phyloP scores from a whole-genome alignment of 2,329 filamentous ascomycete species.

The Amylocarpus encephaloides region DNA sequence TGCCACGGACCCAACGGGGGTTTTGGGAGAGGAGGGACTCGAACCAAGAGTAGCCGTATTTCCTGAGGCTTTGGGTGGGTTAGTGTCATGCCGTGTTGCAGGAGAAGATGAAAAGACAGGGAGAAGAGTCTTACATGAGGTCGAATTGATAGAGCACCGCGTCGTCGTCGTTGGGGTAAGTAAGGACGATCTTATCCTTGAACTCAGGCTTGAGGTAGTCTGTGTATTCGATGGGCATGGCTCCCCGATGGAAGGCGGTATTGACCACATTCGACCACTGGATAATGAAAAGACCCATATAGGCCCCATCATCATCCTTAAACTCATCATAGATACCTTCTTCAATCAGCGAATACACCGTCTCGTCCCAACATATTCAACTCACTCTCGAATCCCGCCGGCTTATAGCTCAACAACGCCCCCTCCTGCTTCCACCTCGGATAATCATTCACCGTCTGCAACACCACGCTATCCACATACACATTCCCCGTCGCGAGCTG shows the following conservation, averaged over 20 bases:
- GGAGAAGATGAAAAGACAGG: neutral
- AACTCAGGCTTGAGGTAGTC: constrained; percentile 42
- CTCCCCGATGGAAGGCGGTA: constrained; percentile 25
- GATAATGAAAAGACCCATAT: constrained; percentile 36
- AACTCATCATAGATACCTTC: no score
- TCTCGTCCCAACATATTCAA: no score
- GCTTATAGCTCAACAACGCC: constrained; percentile 42
- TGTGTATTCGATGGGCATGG: constrained; percentile 35
- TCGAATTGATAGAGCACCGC: constrained; percentile 46
- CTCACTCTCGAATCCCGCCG: constrained; percentile 36
- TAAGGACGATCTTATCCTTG: constrained; percentile 48
- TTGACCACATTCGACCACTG: constrained; percentile 36
- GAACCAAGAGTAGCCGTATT: constrained; percentile 35
- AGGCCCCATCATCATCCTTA: constrained; percentile 31
- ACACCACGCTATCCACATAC: constrained; percentile 40
- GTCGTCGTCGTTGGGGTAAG: constrained; percentile 53
- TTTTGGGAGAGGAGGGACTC: constrained; percentile 42
- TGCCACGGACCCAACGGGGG: constrained; percentile 47
- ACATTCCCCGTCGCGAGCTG: constrained; percentile 36
- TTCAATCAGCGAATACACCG: no score
- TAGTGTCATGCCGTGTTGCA: neutral
- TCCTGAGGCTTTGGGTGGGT: neutral
- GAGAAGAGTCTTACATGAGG: constrained; percentile 36
- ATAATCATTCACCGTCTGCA: constrained; percentile 48
- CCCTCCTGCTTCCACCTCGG: constrained; percentile 40